phyloP scores from a whole-genome alignment of 1,284 basidiomycete species.

The Leccinum pachyderme region DNA sequence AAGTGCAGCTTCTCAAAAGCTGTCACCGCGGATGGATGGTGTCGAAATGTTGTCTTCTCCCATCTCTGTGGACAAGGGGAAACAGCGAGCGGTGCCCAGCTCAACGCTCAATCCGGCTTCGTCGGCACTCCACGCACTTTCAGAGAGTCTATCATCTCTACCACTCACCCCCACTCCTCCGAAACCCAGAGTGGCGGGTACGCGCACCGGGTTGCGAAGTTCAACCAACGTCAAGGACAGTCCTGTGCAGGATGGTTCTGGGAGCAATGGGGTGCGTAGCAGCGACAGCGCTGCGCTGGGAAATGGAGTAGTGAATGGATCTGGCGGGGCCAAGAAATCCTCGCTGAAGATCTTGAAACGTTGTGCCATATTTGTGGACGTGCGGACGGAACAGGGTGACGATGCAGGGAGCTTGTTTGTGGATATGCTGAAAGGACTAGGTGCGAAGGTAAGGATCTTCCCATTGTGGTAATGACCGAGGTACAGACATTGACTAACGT shows the following conservation, averaged over 20 bases:
- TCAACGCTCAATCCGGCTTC: constrained; percentile 53
- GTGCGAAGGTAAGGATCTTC: constrained; percentile 69
- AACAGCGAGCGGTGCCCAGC: constrained; percentile 30
- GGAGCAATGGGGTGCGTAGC: constrained; percentile 11
- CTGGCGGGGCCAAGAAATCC: constrained; percentile 19
- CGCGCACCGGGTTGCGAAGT: constrained; percentile 38
- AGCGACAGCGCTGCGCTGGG: constrained; percentile 14
- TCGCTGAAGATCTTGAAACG: constrained; percentile 59
- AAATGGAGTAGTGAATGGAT: constrained; percentile 19
- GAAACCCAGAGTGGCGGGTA: constrained; percentile 32
- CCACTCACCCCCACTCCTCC: constrained; percentile 43
- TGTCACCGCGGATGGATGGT: background rate
- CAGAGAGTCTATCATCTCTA: constrained; percentile 50
- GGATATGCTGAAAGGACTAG: constrained; percentile 79
- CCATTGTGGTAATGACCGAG: background rate
- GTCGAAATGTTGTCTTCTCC: constrained; percentile 20
- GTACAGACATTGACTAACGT: constrained; percentile 3
- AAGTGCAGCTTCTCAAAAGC: constrained; percentile 1
- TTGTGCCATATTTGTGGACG: constrained; percentile 88
- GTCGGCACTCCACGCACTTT: constrained; percentile 54
- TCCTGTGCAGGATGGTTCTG: constrained; percentile 25
- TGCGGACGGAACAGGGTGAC: constrained; percentile 82
- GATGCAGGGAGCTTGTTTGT: constrained; percentile 82
- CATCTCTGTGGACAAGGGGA: constrained; percentile 29
- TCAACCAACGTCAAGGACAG: constrained; percentile 35